Base-by-base conservation (phyloP, 2,329 filamentous ascomycete species). In the Colletotrichum sansevieriae region DNA sequence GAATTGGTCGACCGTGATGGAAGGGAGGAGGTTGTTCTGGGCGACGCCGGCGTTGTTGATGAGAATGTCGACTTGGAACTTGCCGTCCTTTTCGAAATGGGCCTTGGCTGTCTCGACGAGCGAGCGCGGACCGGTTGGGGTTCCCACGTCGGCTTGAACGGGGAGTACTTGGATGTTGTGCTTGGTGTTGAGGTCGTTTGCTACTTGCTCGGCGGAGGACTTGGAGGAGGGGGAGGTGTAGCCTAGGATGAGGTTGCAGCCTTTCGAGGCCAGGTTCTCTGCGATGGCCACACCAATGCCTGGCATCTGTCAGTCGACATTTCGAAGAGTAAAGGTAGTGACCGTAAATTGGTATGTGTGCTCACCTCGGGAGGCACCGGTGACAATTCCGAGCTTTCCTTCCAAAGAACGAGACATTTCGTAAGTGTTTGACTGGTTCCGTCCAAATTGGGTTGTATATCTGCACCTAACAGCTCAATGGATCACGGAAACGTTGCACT, bases 11-110 rank as follows among this genome's bases (percentile, higher is more conserved):
- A 84, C 76, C 4, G 85, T 87, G 71, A 93, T 87, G 33, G 92
- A 87, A 58, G 88, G 85, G 25, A 92, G 81, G 29, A 82, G 77
- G 73, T 90, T 87, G 80, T 96, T 95, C 44, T 87, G 81, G 37
- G 88, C 83, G 7, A 90, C 82, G 62, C 93, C 94, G 35, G 94
- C 94, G 78, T 97, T 97, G 86, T 97, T 97, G 83, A 97, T 83
- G 61, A 97, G 83, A 70, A 97, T 93, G 80, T 97, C 93, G 75
- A 97, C 86, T 74, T 91, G 88, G 76, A 94, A 88, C 7, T 58
- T 70, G 63, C 83, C 82, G 68, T 80, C 76, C 6, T 39, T 55
- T 46, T 60, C 43, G 33, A 85, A 83, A 65, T 84, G 76, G 9
- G 84, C 65, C 73, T 87, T 85, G 5, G 88, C 85, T 0, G 85